Base-by-base conservation (phyloP, 495 filamentous ascomycete genomes). In the Astrocystis sublimbata region DNA sequence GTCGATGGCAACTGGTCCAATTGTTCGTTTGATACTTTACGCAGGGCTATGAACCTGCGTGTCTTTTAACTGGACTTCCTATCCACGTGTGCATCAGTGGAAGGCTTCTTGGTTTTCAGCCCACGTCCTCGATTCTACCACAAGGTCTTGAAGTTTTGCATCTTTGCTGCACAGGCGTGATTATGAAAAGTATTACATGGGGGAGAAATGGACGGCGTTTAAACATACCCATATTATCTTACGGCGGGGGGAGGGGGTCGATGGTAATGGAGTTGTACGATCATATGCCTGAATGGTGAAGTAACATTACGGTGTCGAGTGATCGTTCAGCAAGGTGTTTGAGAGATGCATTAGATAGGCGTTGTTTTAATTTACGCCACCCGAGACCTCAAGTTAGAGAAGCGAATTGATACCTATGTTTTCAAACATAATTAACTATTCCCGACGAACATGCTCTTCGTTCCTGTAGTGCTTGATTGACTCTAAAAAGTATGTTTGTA, bases 311-410 rank as follows among this genome's bases (percentile, higher is more conserved):
- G 58, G 53, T 49, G n/a, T n/a, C n/a, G n/a, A n/a, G n/a, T n/a
- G n/a, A n/a, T n/a, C 19, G 21, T 36, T 26, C 46, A 10, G 31
- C 31, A 35, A 49, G 15, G 55, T 23, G 40, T 52, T 23, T 53
- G 33, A 54, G 38, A 45, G 61, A 55, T 71, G 69, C 69, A 71
- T 71, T 71, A 71, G 69, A 71, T 62, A 64, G 69, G 69, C 67
- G 69, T 71, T 71, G 64, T 33, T 43, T 45, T 61, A 3, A 21
- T 31, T 26, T 36, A 13, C 13, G 17, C 4, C n/a, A 26, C 23
- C 12, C 38, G 2, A 35, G 26, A 24, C 24, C 17, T 26, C n/a
- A 21, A 21, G 23, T 9, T 50, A 28, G 47, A 15, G 58, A 23
- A 24, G 45, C 19, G 6, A 43, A 62, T 56, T 63, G 66, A 71